Evolutionary conservation across 164 flowering plant genomes (phyloP).

Genomic region (Brasenia schreberi): DNA sequence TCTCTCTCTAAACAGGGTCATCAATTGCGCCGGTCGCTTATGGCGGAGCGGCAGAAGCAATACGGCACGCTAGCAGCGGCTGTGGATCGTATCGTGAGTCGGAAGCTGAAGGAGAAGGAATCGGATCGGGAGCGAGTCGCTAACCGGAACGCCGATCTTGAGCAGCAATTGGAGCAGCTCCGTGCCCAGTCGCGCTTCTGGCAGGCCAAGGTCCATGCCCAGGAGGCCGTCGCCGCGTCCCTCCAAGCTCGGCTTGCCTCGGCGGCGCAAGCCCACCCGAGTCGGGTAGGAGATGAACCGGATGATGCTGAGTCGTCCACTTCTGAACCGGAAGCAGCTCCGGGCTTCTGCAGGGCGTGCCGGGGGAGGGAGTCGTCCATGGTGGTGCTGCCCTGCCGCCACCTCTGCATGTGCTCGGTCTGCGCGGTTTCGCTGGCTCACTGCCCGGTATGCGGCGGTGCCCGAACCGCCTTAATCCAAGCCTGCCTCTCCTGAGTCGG

Average conservation of each 20-base stretch:
- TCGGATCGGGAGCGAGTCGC: constrained; percentile 50
- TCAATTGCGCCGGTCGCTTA: constrained; percentile 58
- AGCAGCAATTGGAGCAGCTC: constrained; percentile 35
- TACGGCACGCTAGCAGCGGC: constrained; percentile 50
- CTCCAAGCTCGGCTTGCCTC: constrained; percentile 6
- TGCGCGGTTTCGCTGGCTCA: constrained; percentile 47
- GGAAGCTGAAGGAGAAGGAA: constrained; percentile 44
- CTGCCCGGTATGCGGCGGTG: constrained; percentile 52
- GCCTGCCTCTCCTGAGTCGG: neutral
- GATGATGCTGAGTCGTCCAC: constrained; percentile 76
- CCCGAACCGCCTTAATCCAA: neutral
- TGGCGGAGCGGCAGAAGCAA: constrained; percentile 54
- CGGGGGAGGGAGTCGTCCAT: constrained; percentile 41
- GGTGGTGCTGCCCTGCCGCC: constrained; percentile 72
- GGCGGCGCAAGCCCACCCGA: constrained; percentile 5
- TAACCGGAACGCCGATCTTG: constrained; percentile 53
- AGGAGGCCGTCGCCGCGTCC: constrained; percentile 53
- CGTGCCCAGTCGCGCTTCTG: constrained; percentile 55
- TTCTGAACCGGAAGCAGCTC: constrained; percentile 43
- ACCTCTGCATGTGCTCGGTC: constrained; percentile 44
- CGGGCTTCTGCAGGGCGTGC: constrained; percentile 31
- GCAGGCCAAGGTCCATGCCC: constrained; percentile 61
- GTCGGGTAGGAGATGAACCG: constrained; percentile 15
- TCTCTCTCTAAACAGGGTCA: constrained; percentile 32
- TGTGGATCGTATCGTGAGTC: constrained; percentile 47